These are phyloP conservation scores for Biscutella laevigata DNA, from an alignment of 441 rosid genomes.

Conservation along the genomic window DNA sequence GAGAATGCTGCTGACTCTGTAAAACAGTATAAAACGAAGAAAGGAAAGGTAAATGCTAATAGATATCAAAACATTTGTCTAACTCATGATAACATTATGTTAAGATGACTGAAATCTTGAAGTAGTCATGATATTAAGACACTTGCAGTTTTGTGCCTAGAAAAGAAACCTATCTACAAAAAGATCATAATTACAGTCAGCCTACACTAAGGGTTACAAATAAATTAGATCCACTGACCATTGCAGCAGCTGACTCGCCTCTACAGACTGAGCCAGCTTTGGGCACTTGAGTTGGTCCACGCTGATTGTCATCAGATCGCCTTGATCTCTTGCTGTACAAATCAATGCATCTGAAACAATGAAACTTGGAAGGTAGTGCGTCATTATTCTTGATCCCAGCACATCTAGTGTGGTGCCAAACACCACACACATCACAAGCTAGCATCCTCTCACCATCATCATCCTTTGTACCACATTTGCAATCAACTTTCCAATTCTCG, in stretches of 20 bases:
- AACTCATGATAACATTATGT: neutral
- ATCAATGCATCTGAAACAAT: slow-evolving; percentile 34
- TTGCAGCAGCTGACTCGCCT: slow-evolving; percentile 30
- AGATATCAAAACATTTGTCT: neutral
- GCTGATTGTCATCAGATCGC: slow-evolving; percentile 14
- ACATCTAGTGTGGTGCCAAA: slow-evolving; percentile 73
- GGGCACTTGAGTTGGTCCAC: slow-evolving; percentile 18
- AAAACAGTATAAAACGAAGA: slow-evolving; percentile 27
- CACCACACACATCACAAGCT: slow-evolving; percentile 57
- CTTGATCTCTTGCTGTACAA: slow-evolving; percentile 19
- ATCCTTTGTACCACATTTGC: slow-evolving; percentile 62
- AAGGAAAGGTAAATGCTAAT: neutral
- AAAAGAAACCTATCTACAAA: slow-evolving; percentile 9
- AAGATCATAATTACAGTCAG: slow-evolving; percentile 16
- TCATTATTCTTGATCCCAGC: slow-evolving; percentile 46
- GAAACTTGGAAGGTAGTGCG: slow-evolving; percentile 35
- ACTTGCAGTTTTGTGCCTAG: slow-evolving; percentile 12
- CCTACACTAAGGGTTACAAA: slow-evolving; percentile 31
- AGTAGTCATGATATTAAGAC: neutral
- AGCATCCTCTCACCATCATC: slow-evolving; percentile 79
- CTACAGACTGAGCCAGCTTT: slow-evolving; percentile 31
- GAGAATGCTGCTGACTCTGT: slow-evolving; percentile 32
- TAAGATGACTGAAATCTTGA: neutral
- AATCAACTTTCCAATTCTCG: slow-evolving; percentile 60
- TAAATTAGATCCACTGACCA: slow-evolving; percentile 23